Base-by-base conservation (phyloP, 805 yeast genomes). In the Wickerhamiella australiensis region DNA sequence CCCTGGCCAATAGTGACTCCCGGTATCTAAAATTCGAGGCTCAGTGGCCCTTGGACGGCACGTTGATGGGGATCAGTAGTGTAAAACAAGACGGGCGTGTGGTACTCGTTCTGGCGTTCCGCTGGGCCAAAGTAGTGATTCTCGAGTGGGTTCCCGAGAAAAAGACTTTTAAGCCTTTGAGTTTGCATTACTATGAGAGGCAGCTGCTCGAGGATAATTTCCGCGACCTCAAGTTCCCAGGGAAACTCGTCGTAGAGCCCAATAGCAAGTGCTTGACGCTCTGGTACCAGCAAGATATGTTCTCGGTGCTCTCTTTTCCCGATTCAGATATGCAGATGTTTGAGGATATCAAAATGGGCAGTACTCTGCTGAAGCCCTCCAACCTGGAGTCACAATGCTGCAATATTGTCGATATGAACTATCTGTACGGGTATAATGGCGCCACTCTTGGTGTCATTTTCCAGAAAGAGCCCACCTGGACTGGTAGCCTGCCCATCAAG, bases 161-260 rank as follows among this genome's bases (percentile, higher is more conserved):
- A n/a, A 70, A 77, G 54, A 58, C 74, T 1, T 69, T 90, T n/a
- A 69, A 74, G 22, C 85, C 96, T 0, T 73, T 78, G 1, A 83
- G 95, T 46, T 68, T 92, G 47, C 98, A 92, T 66, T 86, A 76
- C 61, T 92, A 88, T 63, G 96, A 90, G 57, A 75, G 77, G 41
- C 76, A 77, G 22, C 68, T 86, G 12, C 59, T 57, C 57, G 54
- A 67, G 53, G 47, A 61, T 7, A 56, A 61, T 23, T 55, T 65
- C 50, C 51, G 58, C 20, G 55, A 63, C 38, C 58, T 59, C 6
- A 59, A 55, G 6, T 58, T 66, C 41, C 62, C 65, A 5, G 66
- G 83, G 0, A 65, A 67, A 7, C 69, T 83, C 51, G 65, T 77
- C 21, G 68, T 76, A 0, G 95, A 84, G 51, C 85, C 94, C 0